phyloP scores from a whole-genome alignment of 2,329 filamentous ascomycete genomes.

The Pseudonectria foliicola region DNA sequence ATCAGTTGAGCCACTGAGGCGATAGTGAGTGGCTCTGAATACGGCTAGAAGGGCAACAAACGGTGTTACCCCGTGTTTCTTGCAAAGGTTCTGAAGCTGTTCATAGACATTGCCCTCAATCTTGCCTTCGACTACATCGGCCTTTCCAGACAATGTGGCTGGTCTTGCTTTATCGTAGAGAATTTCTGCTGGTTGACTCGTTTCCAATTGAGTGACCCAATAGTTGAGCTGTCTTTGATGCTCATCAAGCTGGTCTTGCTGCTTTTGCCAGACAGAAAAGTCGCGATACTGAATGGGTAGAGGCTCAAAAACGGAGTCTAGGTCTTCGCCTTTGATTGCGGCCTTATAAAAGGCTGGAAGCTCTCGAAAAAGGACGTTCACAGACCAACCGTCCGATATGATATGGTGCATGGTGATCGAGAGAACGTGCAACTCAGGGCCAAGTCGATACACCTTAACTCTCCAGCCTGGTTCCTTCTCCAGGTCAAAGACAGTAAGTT shows the following conservation, averaged over 20 bases:
- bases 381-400: conserved; percentile 19
- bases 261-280: conserved; percentile 14
- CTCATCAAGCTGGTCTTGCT: conserved; percentile 3
- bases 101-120: conserved; percentile 6
- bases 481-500: conserved; percentile 7
- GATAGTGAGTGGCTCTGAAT: conserved; percentile 18
- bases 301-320: conserved; percentile 5
- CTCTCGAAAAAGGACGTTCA: conserved; percentile 6
- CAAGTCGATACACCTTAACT: conserved; percentile 5
- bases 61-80: background rate
- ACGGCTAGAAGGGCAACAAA: conserved; percentile 14
- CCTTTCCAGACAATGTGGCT: conserved; percentile 5
- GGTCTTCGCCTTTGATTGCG: conserved; percentile 7
- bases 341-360: conserved; percentile 9
- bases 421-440: conserved; percentile 3
- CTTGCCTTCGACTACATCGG: conserved; percentile 1
- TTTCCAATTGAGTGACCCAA: conserved; percentile 4
- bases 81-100: conserved; percentile 7
- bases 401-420: conserved; percentile 19
- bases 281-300: conserved; percentile 20
- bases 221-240: conserved; percentile 11
- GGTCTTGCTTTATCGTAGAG: conserved; percentile 7
- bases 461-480: conserved; percentile 10
- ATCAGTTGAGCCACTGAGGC: conserved; percentile 14
- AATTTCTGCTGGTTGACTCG: conserved; percentile 6